Base-by-base conservation (phyloP, 345 rosid species). In the Gossypium anomalum region DNA sequence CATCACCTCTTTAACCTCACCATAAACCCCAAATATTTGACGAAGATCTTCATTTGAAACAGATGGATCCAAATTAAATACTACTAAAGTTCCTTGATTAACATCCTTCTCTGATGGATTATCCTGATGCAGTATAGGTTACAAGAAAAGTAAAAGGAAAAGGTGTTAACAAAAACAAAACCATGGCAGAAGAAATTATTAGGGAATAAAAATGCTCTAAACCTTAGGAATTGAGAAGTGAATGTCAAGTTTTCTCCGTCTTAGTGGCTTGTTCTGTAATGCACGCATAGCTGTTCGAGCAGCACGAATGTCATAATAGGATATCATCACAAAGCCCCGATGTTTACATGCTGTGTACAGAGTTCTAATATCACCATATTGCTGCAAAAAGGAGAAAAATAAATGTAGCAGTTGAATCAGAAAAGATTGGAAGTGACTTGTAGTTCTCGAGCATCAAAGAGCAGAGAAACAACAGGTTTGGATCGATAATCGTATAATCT, bases 211-310 rank as follows among this genome's bases (percentile, higher is more conserved):
- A 45, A 4, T 66, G 57, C 2, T 43, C 47, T n/a, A 62, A 79
- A 89, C 96, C 93, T 90, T 90, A 6, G 96, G 96, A 83, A 90
- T 90, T 9, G 96, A 90, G 84, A 87, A 90, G 79, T 90, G 96
- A 74, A 90, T 90, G 81, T 90, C 96, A 64, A 90, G 92, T 67
- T 90, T 90, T 79, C 96, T 90, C 71, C 90, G 79, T 22, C 88
- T 81, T 11, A 91, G 80, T 11, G 91, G 86, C 86, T 86, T 89
- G 82, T 86, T 83, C 77, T 87, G 92, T 75, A 91, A 80, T 0
- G 85, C 82, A 68, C 97, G 88, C 92, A 91, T 87, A 66, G 93
- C 97, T 72, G 86, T 86, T 84, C 92, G 85, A 29, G 97, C 92
- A 77, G 88, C 81, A 75, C 97, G 97, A 16, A 91, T 91, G 80